Base-by-base conservation (phyloP, 1,139 yeast species). In the Saccharomycopsis crataegensis region DNA sequence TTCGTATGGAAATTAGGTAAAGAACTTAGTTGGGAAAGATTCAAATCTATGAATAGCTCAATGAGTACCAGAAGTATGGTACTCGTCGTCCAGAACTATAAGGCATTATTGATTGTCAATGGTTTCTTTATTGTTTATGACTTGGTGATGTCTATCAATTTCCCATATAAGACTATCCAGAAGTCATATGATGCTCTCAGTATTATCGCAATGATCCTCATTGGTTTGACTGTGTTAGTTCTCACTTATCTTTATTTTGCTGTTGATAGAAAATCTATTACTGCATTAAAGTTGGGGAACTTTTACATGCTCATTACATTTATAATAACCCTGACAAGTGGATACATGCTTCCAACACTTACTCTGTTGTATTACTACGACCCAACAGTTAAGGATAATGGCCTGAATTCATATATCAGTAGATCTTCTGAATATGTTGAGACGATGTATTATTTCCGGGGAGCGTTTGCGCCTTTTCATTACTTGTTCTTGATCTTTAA, bases 381-480 rank as follows among this genome's bases (percentile, higher is more conserved):
- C 4, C 28, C 28, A 22, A 4, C 28, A 22, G 28, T 22, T 4
- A 4, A 22, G 28, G 28, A 22, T 22, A 2, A 3, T 22, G 28
- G 2, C 28, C 28, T 22, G 28, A 22, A 22, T 3, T 22, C 28
- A 22, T 22, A 3, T 22, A 22, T 22, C 4, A 22, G 4, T 4
- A 4, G 4, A 3, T 22, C 28, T 2, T 22, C 28, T 22, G 28
- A 22, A 22, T 22, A 22, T 4, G 28, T 22, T 4, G 4, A 4
- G 4, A 22, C 4, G 4, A 22, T 22, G 28, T 4, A 22, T 22
- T 22, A 22, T 31, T 38, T 49, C 5, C 14, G 52, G 22, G 41
- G 32, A 11, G 43, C 48, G 52, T 49, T 49, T 31, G 22, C 48
- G 16, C 36, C 44, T 12, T 33, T 49, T 37, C 52, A 49, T 36